These are phyloP conservation scores for Nothophaeocryptopus gaeumannii DNA, from an alignment of 2,329 filamentous ascomycete species.

Conservation along the genomic window DNA sequence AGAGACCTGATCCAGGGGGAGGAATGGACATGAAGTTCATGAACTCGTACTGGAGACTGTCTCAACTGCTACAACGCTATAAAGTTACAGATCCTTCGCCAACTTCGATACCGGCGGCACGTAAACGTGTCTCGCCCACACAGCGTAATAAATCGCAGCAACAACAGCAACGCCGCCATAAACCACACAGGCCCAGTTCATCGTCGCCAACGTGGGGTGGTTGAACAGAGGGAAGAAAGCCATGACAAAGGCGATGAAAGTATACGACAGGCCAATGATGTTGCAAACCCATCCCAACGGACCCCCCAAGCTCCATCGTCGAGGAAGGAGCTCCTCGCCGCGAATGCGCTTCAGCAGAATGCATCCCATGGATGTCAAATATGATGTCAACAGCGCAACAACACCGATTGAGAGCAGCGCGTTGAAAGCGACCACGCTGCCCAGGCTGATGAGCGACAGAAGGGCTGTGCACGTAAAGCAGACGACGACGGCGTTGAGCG, in stretches of 20 bases:
- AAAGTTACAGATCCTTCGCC: conserved; percentile 21
- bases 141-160: conserved; percentile 23
- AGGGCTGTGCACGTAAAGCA: conserved; percentile 24
- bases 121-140: conserved; percentile 33
- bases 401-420: conserved; percentile 40
- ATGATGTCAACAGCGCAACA: conserved; percentile 35
- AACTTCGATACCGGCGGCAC: conserved; percentile 21
- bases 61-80: no score
- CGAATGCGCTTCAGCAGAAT: conserved; percentile 27
- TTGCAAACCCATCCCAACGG: conserved; percentile 25
- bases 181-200: conserved; percentile 29
- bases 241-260: conserved; percentile 24
- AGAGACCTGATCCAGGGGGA: no score
- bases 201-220: conserved; percentile 21
- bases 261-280: conserved; percentile 23
- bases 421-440: conserved; percentile 42
- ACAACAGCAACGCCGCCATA: conserved; percentile 24
- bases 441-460: conserved; percentile 32
- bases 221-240: conserved; percentile 29
- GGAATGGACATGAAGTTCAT: no score
- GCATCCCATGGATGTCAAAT: conserved; percentile 28
- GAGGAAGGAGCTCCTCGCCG: conserved; percentile 25
- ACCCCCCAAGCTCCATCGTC: conserved; percentile 26
- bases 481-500: conserved; percentile 29
- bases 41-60: no score